A percentile compares a stretch with the other conserved stretches of the same genome.
phyloP scores from a whole-genome alignment of 2,329 filamentous ascomycete species.

The Aspergillus fructus region DNA sequence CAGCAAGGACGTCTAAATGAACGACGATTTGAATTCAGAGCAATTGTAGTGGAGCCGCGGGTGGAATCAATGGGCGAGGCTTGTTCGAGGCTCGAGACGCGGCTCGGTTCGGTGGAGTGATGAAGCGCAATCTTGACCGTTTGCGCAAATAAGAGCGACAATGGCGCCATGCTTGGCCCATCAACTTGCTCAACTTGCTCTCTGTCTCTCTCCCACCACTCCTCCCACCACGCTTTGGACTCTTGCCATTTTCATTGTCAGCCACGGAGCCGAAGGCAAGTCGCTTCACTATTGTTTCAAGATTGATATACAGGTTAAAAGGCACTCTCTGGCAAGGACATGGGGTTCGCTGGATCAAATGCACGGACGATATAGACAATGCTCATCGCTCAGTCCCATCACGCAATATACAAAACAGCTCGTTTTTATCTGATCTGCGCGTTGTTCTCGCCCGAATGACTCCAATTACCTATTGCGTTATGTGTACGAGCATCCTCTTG shows the following conservation, averaged over 20 bases:
- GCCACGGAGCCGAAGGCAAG: neutral
- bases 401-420: constrained; percentile 12
- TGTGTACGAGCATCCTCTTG: neutral
- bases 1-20: neutral
- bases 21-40: neutral
- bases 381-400: constrained; percentile 8
- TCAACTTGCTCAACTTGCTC: neutral
- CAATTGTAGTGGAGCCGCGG: neutral
- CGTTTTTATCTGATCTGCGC: constrained; percentile 6
- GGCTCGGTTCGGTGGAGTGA: neutral
- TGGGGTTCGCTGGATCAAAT: neutral
- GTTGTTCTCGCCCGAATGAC: neutral
- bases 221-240: neutral
- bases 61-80: neutral
- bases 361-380: constrained; percentile 2
- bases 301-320: neutral
- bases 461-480: neutral
- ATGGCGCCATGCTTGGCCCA: constrained; percentile 29
- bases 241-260: neutral
- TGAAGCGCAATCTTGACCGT: neutral
- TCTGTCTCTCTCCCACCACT: neutral
- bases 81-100: neutral
- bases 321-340: neutral
- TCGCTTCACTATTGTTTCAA: neutral
- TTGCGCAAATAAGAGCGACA: constrained; percentile 8